These are phyloP conservation scores for Russula lepida DNA, from an alignment of 768 basidiomycete genomes.

Conservation along the genomic window DNA sequence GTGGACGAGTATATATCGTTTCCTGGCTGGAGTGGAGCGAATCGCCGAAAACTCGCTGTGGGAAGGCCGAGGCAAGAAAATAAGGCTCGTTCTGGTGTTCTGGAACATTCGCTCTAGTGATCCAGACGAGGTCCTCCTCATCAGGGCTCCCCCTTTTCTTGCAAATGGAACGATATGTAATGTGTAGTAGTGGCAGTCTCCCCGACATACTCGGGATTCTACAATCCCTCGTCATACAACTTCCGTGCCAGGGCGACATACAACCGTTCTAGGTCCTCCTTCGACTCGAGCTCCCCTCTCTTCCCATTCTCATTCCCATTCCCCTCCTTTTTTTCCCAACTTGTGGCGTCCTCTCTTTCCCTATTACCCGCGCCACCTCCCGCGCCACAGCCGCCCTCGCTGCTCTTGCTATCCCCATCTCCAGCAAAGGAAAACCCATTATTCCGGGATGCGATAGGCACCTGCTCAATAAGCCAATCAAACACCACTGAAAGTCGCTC, in stretches of 20 bases:
- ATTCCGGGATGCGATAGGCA: constrained; percentile 24
- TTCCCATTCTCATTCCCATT: constrained; percentile 7
- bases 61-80: background rate
- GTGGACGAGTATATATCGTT: background rate
- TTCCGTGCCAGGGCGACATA: constrained; percentile 85
- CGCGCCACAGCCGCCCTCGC: background rate
- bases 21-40: background rate
- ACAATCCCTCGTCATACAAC: constrained; percentile 89
- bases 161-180: too few relatives aligned
- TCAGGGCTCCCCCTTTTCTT: background rate
- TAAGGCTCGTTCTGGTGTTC: background rate
- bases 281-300: constrained; percentile 46
- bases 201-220: background rate
- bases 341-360: background rate
- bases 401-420: background rate
- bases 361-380: background rate
- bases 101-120: background rate
- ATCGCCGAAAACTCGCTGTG: background rate
- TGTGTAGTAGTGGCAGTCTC: too few relatives aligned
- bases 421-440: constrained; percentile 8
- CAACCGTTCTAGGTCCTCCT: constrained; percentile 79
- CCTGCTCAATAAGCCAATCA: constrained; percentile 72
- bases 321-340: background rate
- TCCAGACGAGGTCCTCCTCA: background rate
- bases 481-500: constrained; percentile 67